These are phyloP conservation scores for Saccharomyces jurei DNA, from an alignment of 805 yeast species.

Conservation along the genomic window DNA sequence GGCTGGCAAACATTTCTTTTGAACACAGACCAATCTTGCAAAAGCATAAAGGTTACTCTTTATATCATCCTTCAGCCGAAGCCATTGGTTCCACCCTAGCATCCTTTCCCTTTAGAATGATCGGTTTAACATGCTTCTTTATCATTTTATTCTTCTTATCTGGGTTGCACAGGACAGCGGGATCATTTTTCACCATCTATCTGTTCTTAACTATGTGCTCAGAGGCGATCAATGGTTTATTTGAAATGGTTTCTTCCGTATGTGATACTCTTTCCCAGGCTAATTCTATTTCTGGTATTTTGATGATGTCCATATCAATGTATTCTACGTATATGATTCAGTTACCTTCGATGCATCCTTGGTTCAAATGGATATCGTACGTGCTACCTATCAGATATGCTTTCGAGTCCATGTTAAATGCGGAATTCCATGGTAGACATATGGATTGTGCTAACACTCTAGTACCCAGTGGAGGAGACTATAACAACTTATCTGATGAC, in stretches of 20 bases:
- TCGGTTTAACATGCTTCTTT: slow-evolving; percentile 38
- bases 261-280: slow-evolving; percentile 44
- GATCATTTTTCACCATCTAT: slow-evolving; percentile 45
- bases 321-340: slow-evolving; percentile 62
- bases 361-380: slow-evolving; percentile 59
- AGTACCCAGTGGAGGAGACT: slow-evolving; percentile 53
- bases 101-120: slow-evolving; percentile 53
- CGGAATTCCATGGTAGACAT: slow-evolving; percentile 47
- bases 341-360: slow-evolving; percentile 47
- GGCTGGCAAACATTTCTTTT: slow-evolving; percentile 42
- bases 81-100: slow-evolving; percentile 55
- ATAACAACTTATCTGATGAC: slow-evolving; percentile 31
- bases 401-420: slow-evolving; percentile 53
- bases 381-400: slow-evolving; percentile 46
- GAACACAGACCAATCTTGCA: slow-evolving; percentile 51
- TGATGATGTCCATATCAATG: slow-evolving; percentile 40
- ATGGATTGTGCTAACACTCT: slow-evolving; percentile 26
- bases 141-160: slow-evolving; percentile 52
- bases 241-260: slow-evolving; percentile 45
- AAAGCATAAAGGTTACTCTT: slow-evolving; percentile 64
- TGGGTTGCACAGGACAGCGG: slow-evolving; percentile 40
- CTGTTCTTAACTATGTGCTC: slow-evolving; percentile 31
- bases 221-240: slow-evolving; percentile 32
- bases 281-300: slow-evolving; percentile 47
- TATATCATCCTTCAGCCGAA: slow-evolving; percentile 69